Conservation (phyloP, 1,284 basidiomycete species). For the Boletus subluridellus region DNA sequence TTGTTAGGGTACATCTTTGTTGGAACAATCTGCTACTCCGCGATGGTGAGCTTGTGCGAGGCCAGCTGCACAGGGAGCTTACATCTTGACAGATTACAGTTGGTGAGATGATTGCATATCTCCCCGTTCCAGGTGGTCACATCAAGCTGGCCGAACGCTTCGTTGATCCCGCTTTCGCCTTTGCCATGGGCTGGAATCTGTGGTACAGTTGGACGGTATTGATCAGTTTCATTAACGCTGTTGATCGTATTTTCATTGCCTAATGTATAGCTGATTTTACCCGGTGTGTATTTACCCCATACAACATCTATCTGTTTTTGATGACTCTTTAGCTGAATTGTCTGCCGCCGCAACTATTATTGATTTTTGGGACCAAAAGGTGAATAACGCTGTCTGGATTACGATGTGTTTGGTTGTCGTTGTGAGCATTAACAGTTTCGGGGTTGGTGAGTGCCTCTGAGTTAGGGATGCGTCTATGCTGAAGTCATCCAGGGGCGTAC, state of each 20-base stretch:
- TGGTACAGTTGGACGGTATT: slow-evolving; percentile 53
- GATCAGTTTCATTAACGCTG: slow-evolving; percentile 27
- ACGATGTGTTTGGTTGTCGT: slow-evolving; percentile 58
- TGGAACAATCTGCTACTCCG: slow-evolving; percentile 27
- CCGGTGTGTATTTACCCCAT: slow-evolving; percentile 11
- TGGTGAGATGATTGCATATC: slow-evolving; percentile 35
- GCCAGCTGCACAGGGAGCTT: background rate
- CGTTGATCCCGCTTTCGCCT: slow-evolving; percentile 64
- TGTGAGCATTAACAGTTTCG: slow-evolving; percentile 56
- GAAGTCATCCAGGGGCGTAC: slow-evolving; percentile 32
- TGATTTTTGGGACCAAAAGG: slow-evolving; percentile 47
- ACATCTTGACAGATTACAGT: slow-evolving; percentile 20
- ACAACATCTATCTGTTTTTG: background rate
- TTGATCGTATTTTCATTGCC: background rate
- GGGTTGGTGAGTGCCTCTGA: slow-evolving; percentile 37
- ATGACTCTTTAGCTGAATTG: slow-evolving; percentile 47
- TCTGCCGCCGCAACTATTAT: slow-evolving; percentile 61
- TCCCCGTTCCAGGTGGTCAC: slow-evolving; percentile 52
- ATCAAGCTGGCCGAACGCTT: slow-evolving; percentile 65
- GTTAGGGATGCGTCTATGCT: background rate
- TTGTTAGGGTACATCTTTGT: slow-evolving; percentile 32
- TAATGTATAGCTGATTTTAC: slow-evolving; percentile 20
- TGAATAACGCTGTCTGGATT: slow-evolving; percentile 58
- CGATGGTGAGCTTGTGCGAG: slow-evolving; percentile 15
- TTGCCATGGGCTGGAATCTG: slow-evolving; percentile 66